Evolutionary conservation across 179 eudicot genomes (phyloP).

Genomic region (Vitellaria paradoxa): DNA sequence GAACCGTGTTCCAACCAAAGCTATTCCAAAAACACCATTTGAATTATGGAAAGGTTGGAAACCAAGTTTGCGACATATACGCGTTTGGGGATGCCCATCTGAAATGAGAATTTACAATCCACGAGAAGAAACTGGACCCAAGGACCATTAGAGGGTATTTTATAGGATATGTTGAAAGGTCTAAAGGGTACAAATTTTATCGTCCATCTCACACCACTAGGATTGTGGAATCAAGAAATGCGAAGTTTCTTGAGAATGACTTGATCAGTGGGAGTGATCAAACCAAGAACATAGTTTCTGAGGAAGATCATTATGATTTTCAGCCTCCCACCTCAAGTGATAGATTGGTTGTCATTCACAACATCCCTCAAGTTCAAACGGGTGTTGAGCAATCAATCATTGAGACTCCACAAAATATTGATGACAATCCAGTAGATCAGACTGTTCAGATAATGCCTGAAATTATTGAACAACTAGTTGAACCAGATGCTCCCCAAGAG

Average conservation of each 20-base stretch:
- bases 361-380: not conserved
- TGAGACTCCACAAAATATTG: not conserved
- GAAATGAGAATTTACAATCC: constrained; percentile 21
- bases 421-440: not conserved
- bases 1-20: constrained; percentile 16
- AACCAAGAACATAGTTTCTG: not conserved
- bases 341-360: not conserved
- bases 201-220: constrained; percentile 1
- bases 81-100: constrained; percentile 18
- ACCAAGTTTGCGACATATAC: constrained; percentile 15
- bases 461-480: not conserved
- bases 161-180: constrained; percentile 2
- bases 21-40: constrained; percentile 10
- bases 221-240: too few species aligned
- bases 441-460: not conserved
- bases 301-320: not conserved
- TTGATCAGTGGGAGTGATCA: constrained; percentile 8
- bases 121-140: constrained; percentile 16
- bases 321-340: not conserved
- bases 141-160: constrained; percentile 18
- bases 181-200: constrained; percentile 1
- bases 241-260: too few species aligned
- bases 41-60: constrained; percentile 24
- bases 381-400: too few species aligned
- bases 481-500: not conserved